Evolutionary conservation across 352 stramenopile species (phyloP), one percentile per base, ranked within the genome.

Genomic region (Globisporangium nodosum): DNA sequence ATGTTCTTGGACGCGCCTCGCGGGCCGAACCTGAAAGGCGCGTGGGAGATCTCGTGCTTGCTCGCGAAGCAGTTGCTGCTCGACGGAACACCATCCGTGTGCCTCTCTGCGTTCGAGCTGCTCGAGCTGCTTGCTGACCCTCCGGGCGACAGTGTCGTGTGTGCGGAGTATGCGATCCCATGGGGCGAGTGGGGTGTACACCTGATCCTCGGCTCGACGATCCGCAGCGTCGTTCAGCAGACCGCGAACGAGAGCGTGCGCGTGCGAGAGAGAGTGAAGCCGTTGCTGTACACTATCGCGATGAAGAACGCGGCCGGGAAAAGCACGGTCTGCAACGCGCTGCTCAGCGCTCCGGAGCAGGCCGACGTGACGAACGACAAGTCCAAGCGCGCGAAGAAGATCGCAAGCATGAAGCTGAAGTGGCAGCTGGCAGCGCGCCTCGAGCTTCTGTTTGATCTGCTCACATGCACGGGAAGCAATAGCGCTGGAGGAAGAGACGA

Each of bases 131-230:
- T 93, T 5, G 69, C 76, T 4, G 71, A 86, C 8, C 75, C 82
- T 5, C 76, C 73, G 6, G 52, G 42, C 2, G 60, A 49, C 16
- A 46, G 46, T 5, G 55, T 59, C 1, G n/a, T 54, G 0, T 47
- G 52, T 9, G 47, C 54, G 9, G 71, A 73, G 39, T 90, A 80
- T 52, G 71, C 70, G 1, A 87, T 91, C 52, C 83, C 83, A 5
- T 93, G 83, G 83, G 74, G 72, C 0, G 83, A 93, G 30, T 93
- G 83, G 83, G 83, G 83, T 0, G 81, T 92, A 3, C 78, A 93
- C 46, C 63, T 93, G 31, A 76, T 91, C 37, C 63, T 93, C 8
- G 73, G 78, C 0, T 93, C 79, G 8, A 93, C 81, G 0, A 76
- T 93, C 43, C 81, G 84, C 6, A 87, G 76, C 45, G 70, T 93